Base-by-base conservation (phyloP, 495 filamentous ascomycete species). In the Trypethelium eluteriae region DNA sequence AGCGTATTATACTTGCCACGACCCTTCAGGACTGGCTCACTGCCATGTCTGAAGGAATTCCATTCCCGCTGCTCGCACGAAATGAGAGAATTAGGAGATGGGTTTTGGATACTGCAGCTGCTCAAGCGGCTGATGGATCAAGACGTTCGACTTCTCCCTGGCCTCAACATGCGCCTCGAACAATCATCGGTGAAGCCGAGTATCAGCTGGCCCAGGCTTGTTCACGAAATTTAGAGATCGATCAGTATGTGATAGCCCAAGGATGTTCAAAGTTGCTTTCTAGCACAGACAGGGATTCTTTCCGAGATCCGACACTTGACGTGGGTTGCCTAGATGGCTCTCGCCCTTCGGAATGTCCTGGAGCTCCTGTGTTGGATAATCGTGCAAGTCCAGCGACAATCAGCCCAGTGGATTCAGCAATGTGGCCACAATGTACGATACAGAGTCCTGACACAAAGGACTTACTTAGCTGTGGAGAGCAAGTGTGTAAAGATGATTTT, bases 41-140 rank as follows among this genome's bases (percentile, higher is more conserved):
- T 35, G 53, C 5, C 3, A 59, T 59, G 53, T 59, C 53, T 34
- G 25, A 59, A 59, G 32, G n/a, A 36, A 0, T 4, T 14, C 18
- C 18, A 35, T 2, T 59, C 14, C 53, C 32, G 34, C 53, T 10
- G 5, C 5, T 32, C 14, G 1, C 53, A 4, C 32, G 2, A 4
- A 59, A 34, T 34, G 5, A 35, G 3, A 59, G n/a, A 34, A 59
- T 59, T 35, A 5, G 36, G 53, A 11, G 14, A 1, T 59, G 53
- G 53, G 53, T 59, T 36, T 7, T n/a, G 36, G 25, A 59, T 7
- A 59, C 53, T 35, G 53, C 53, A 59, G 32, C 53, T 35, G 53
- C 53, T 35, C 53, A 59, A 14, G 32, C 53, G 14, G 32, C 6
- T 7, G 53, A 59, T 18, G 6, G 5, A 7, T 9, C 10, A 9